These are phyloP conservation scores for Nannizziopsis barbatae DNA, from an alignment of 2,329 filamentous ascomycete genomes.

Conservation along the genomic window DNA sequence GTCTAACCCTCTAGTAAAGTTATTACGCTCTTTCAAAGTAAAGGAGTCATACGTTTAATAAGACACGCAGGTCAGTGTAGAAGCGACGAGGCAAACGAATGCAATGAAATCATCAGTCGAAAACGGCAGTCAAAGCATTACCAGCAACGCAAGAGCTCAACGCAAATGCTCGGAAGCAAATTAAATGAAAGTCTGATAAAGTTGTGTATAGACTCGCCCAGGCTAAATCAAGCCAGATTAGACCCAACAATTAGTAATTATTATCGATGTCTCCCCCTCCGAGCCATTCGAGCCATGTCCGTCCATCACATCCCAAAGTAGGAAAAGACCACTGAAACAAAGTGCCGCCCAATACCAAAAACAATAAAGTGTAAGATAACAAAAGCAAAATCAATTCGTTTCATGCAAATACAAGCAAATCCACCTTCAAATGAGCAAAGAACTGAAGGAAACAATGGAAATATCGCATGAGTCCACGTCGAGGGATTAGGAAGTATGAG, in stretches of 20 bases:
- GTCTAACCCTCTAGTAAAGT: too few relatives aligned
- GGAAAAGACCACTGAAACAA: not conserved
- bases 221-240: not conserved
- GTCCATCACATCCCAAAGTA: not conserved
- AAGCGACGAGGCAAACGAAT: too few relatives aligned
- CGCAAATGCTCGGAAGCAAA: not conserved
- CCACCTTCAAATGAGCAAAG: too few relatives aligned
- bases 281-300: not conserved
- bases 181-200: not conserved
- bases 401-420: too few relatives aligned
- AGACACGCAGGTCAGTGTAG: too few relatives aligned
- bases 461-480: too few relatives aligned
- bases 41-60: too few relatives aligned
- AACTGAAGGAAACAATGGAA: too few relatives aligned
- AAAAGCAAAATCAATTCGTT: too few relatives aligned
- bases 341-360: constrained; percentile 8
- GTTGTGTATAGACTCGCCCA: not conserved
- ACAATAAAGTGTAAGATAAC: constrained; percentile 12
- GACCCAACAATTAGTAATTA: constrained; percentile 1
- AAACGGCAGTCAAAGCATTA: not conserved
- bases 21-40: too few relatives aligned
- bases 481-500: too few relatives aligned
- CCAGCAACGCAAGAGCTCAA: not conserved
- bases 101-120: too few relatives aligned
- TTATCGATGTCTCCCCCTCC: constrained; percentile 1